Conservation (phyloP, 2,329 filamentous ascomycete genomes). For the Cladophialophora chaetospira region DNA sequence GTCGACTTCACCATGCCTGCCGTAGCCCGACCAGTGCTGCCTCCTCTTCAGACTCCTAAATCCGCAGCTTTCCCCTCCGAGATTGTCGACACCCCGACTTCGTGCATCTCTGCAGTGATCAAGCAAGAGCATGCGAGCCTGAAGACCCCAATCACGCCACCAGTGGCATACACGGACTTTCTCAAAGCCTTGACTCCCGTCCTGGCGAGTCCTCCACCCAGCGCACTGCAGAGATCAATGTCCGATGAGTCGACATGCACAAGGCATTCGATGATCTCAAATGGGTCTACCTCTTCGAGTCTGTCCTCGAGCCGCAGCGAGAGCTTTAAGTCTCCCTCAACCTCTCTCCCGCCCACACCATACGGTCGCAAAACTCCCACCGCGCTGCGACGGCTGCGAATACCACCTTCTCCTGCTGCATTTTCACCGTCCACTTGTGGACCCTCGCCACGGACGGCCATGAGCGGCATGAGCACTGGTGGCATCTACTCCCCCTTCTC, state of each 20-base stretch:
- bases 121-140: slow-evolving; percentile 66
- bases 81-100: slow-evolving; percentile 52
- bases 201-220: slow-evolving; percentile 67
- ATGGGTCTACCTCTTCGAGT: slow-evolving; percentile 44
- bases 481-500: slow-evolving; percentile 73
- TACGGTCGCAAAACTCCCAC: slow-evolving; percentile 61
- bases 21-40: slow-evolving; percentile 41
- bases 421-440: slow-evolving; percentile 59
- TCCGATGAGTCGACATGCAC: slow-evolving; percentile 47
- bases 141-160: slow-evolving; percentile 88
- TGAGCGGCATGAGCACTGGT: slow-evolving; percentile 37
- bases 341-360: slow-evolving; percentile 63
- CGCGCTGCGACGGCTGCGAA: slow-evolving; percentile 65
- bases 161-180: slow-evolving; percentile 88
- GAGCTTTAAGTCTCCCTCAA: slow-evolving; percentile 58
- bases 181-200: slow-evolving; percentile 76
- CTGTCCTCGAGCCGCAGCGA: slow-evolving; percentile 56
- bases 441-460: slow-evolving; percentile 70
- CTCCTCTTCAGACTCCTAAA: slow-evolving; percentile 49
- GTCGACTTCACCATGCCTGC: slow-evolving; percentile 34
- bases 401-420: slow-evolving; percentile 74
- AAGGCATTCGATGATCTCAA: slow-evolving; percentile 39
- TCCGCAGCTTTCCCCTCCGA: slow-evolving; percentile 53
- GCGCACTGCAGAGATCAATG: slow-evolving; percentile 43
- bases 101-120: slow-evolving; percentile 60